Evolutionary conservation across 306 rosid genomes (phyloP), one percentile per base, ranked within the genome.

Genomic region (Gastrolobium villosum): DNA sequence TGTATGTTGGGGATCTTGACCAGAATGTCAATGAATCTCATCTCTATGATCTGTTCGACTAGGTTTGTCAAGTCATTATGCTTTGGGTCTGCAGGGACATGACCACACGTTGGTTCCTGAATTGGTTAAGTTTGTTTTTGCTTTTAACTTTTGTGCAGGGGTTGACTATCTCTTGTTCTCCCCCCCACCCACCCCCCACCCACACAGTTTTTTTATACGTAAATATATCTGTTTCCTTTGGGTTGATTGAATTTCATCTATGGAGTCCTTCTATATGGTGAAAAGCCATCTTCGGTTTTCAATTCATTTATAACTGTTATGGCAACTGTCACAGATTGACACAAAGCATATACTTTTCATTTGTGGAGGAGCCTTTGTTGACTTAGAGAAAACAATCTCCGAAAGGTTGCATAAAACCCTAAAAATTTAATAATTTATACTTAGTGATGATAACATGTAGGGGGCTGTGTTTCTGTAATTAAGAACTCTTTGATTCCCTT

Each of bases 311-410:
- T 53, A 59, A 77, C 43, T 77, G 48, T 41, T n/a, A 39, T 68
- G 57, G 54, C 72, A 39, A 54, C 46, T 65, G 31, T 46, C 63
- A 30, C 93, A 96, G 99, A 93, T 96, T 72, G 98, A 96, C 84
- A 96, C 99, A 5, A 96, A 96, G 89, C 92, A 96, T 72, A 93
- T 96, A 84, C 99, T 96, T 70, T 96, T 96, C 89, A 90, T 96
- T 68, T 93, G 97, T 71, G 99, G 99, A 62, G 98, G 99, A 65
- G 98, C 99, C 62, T 95, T 95, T 85, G 50, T 90, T 68, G 99
- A 96, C 90, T 86, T 95, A 15, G 99, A 96, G 91, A 96, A 96
- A 85, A 96, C 99, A 10, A 88, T 96, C 87, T 96, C 99, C 34
- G 99, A 96, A 86, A 96, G 99, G 99, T 96, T 80, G 57, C 72